phyloP scores from a whole-genome alignment of 805 yeast genomes.

The Osmozyma mogii region DNA sequence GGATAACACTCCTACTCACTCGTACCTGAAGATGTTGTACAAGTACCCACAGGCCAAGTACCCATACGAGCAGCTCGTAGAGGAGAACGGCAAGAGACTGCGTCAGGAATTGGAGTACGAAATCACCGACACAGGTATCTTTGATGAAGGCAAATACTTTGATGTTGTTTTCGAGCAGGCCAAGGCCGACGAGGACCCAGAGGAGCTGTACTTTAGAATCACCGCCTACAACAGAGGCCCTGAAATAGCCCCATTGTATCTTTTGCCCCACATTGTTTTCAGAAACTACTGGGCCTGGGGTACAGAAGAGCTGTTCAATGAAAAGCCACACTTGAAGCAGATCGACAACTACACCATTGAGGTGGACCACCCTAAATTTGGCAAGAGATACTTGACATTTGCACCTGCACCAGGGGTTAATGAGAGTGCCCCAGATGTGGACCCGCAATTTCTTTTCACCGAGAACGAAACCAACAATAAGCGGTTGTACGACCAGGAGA shows the following conservation, averaged over 20 bases:
- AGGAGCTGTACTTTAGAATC: constrained; percentile 72
- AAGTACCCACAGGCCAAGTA: constrained; percentile 84
- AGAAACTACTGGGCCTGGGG: constrained; percentile 97
- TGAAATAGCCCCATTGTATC: constrained; percentile 81
- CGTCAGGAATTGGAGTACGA: constrained; percentile 73
- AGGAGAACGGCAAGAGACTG: constrained; percentile 56
- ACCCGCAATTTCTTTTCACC: constrained; percentile 72
- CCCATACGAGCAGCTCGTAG: constrained; percentile 71
- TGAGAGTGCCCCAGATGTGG: constrained; percentile 57
- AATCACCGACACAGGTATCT: constrained; percentile 70
- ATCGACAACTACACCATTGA: constrained; percentile 41
- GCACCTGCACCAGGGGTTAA: constrained; percentile 77
- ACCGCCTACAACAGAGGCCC: constrained; percentile 83
- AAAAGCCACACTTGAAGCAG: constrained; percentile 42
- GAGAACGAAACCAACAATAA: constrained; percentile 80
- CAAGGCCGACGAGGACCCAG: constrained; percentile 71
- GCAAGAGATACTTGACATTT: constrained; percentile 53
- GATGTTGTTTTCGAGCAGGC: constrained; percentile 90
- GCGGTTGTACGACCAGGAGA: constrained; percentile 57
- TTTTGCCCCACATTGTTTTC: constrained; percentile 75
- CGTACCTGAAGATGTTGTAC: constrained; percentile 85
- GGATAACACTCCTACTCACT: constrained; percentile 89
- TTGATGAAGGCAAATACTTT: constrained; percentile 69
- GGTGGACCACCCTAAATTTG: constrained; percentile 62
- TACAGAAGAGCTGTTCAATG: constrained; percentile 35